Evolutionary conservation across 495 filamentous ascomycete species (phyloP).

Genomic region (Neurospora pannonica): DNA sequence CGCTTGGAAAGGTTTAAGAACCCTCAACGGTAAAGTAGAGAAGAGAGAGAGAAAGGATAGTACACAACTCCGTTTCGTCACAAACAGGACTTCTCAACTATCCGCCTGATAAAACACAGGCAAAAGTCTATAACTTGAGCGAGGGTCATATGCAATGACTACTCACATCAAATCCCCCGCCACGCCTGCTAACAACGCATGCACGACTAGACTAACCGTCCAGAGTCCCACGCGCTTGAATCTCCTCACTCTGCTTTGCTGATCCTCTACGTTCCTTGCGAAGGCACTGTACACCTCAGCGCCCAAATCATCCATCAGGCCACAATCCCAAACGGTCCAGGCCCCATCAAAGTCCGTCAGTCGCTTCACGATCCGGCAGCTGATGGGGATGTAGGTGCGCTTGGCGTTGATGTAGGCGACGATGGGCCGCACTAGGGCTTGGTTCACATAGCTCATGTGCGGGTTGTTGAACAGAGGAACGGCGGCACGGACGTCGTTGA

Average conservation of each 20-base stretch:
- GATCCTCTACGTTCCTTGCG: slow-evolving; percentile 76
- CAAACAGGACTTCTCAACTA: neutral
- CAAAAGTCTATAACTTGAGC: neutral
- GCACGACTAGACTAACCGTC: slow-evolving; percentile 82
- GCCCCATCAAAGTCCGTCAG: slow-evolving; percentile 84
- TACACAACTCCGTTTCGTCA: neutral
- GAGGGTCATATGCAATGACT: neutral
- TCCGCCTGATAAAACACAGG: neutral
- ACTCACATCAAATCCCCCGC: slow-evolving; percentile 62
- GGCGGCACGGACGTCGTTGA: slow-evolving; percentile 84
- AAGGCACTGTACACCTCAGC: slow-evolving; percentile 92
- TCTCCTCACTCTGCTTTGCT: slow-evolving; percentile 71
- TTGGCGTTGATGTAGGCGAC: slow-evolving; percentile 98
- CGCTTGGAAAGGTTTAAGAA: neutral
- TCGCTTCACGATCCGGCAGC: slow-evolving; percentile 85
- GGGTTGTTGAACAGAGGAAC: slow-evolving; percentile 80
- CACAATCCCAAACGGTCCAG: slow-evolving; percentile 92
- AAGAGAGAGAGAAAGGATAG: slow-evolving; percentile 4
- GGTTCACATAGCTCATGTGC: slow-evolving; percentile 90
- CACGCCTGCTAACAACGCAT: slow-evolving; percentile 93
- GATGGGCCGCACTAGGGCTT: slow-evolving; percentile 87
- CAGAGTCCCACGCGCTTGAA: slow-evolving; percentile 96
- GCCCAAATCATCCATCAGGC: slow-evolving; percentile 90
- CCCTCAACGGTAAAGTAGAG: neutral
- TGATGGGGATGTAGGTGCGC: slow-evolving; percentile 87